Evolutionary conservation across 1,139 yeast species (phyloP).

Genomic region (Candida sanyaensis): DNA sequence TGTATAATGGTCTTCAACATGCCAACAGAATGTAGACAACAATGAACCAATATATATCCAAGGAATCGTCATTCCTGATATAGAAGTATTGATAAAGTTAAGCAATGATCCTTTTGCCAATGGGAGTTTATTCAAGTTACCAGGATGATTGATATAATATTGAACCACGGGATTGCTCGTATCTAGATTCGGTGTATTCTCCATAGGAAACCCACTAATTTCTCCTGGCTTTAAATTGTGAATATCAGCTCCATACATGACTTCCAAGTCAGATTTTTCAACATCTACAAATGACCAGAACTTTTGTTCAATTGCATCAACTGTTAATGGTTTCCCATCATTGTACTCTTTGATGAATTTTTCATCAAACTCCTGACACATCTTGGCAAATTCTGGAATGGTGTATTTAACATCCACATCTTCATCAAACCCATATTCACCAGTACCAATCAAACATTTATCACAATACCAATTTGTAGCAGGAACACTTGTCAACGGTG

Average conservation of each 20-base stretch:
- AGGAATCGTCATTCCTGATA: conserved; percentile 82
- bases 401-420: conserved; percentile 58
- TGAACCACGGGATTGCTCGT: conserved; percentile 20
- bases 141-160: conserved; percentile 56
- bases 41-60: conserved; percentile 80
- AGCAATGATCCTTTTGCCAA: conserved; percentile 65
- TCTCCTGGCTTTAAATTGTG: conserved; percentile 62
- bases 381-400: conserved; percentile 57
- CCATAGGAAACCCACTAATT: conserved; percentile 67
- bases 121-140: conserved; percentile 69
- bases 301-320: conserved; percentile 50
- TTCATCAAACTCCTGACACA: conserved; percentile 54
- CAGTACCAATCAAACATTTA: conserved; percentile 80
- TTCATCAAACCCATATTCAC: conserved; percentile 88
- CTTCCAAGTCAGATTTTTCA: conserved; percentile 50
- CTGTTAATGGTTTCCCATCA: conserved; percentile 31
- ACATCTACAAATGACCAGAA: conserved; percentile 62
- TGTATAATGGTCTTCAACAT: conserved; percentile 80
- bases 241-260: conserved; percentile 78
- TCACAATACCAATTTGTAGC: conserved; percentile 77
- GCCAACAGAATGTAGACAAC: conserved; percentile 83
- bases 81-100: conserved; percentile 58
- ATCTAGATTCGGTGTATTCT: conserved; percentile 28
- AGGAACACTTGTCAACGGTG: conserved; percentile 53
- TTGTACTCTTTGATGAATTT: conserved; percentile 35